phyloP scores from a whole-genome alignment of 768 basidiomycete species.

The Xerocomus spinulosus region DNA sequence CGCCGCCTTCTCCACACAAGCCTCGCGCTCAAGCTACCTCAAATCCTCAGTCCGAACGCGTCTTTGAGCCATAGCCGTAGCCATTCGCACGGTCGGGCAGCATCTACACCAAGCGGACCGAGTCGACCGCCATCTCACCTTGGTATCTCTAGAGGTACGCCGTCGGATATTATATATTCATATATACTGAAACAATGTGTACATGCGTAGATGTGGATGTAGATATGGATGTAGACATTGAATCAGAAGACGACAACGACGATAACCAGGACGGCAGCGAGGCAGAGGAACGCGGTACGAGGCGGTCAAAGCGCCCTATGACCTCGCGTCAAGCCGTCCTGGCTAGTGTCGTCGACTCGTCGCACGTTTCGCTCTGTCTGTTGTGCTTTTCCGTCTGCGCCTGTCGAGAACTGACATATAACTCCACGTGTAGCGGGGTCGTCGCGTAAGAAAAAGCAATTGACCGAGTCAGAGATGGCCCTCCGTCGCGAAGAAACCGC shows the following conservation, averaged over 20 bases:
- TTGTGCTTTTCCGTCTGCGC: background rate
- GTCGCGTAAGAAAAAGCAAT: slow-evolving; percentile 52
- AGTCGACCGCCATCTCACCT: slow-evolving; percentile 25
- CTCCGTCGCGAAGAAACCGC: slow-evolving; percentile 76
- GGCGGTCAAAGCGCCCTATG: slow-evolving; percentile 36
- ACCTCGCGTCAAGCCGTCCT: slow-evolving; percentile 67
- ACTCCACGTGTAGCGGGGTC: slow-evolving; percentile 13
- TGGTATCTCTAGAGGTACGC: slow-evolving; percentile 22
- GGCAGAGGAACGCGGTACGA: slow-evolving; percentile 38
- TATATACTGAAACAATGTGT: too few relatives aligned
- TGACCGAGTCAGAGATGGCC: slow-evolving; percentile 70
- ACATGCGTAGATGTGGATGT: background rate
- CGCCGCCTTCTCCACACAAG: slow-evolving; percentile 31
- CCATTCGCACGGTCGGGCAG: too few relatives aligned
- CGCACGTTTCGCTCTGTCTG: slow-evolving; percentile 62
- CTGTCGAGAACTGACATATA: background rate
- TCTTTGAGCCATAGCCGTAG: slow-evolving; percentile 30
- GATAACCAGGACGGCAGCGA: slow-evolving; percentile 39
- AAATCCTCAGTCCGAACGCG: slow-evolving; percentile 31
- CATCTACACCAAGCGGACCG: slow-evolving; percentile 21
- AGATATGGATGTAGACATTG: too few relatives aligned
- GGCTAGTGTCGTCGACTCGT: slow-evolving; percentile 61
- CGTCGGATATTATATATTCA: too few relatives aligned
- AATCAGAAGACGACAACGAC: slow-evolving; percentile 40
- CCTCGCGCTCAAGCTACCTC: slow-evolving; percentile 51